These are phyloP conservation scores for Paramecium caudatum DNA, from an alignment of 73 alveolate genomes.

Conservation along the genomic window DNA sequence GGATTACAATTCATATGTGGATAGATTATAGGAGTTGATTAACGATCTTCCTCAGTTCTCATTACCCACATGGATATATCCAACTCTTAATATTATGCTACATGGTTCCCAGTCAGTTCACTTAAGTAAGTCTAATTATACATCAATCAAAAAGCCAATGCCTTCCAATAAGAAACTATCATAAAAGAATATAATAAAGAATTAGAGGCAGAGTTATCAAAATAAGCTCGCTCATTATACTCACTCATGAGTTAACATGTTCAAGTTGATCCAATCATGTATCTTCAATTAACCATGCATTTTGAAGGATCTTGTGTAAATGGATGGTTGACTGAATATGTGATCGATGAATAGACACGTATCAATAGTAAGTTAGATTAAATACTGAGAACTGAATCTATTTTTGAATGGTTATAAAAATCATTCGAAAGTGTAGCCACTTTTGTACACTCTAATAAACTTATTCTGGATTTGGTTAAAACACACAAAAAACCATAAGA, in stretches of 20 bases:
- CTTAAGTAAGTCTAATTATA: slow-evolving; percentile 32
- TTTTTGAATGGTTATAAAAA: neutral
- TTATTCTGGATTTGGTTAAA: slow-evolving; percentile 4
- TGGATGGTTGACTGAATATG: slow-evolving; percentile 52
- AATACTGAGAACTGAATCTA: neutral
- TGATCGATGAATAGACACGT: neutral
- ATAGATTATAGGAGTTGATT: slow-evolving; percentile 76
- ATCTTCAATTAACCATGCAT: slow-evolving; percentile 7
- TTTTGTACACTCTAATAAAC: slow-evolving; percentile 1
- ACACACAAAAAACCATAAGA: slow-evolving; percentile 36
- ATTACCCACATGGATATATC: slow-evolving; percentile 65
- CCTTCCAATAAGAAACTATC: slow-evolving; percentile 20
- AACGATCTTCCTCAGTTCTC: slow-evolving; percentile 69
- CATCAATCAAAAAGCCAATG: neutral
- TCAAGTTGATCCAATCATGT: slow-evolving; percentile 9
- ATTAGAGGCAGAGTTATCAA: neutral
- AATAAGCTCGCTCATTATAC: slow-evolving; percentile 28
- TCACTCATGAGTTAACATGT: neutral
- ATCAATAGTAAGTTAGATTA: slow-evolving; percentile 7
- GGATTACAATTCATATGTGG: slow-evolving; percentile 74
- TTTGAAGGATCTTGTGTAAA: slow-evolving; percentile 52
- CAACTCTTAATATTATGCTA: neutral
- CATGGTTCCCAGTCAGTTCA: slow-evolving; percentile 58
- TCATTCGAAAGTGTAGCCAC: neutral
- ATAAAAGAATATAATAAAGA: slow-evolving; percentile 25